A percentile compares a stretch with the other conserved stretches of the same genome.
These are phyloP conservation scores for Dendrocalamus sinicus DNA, from an alignment of 176 grass and related monocot species.

Conservation along the genomic window DNA sequence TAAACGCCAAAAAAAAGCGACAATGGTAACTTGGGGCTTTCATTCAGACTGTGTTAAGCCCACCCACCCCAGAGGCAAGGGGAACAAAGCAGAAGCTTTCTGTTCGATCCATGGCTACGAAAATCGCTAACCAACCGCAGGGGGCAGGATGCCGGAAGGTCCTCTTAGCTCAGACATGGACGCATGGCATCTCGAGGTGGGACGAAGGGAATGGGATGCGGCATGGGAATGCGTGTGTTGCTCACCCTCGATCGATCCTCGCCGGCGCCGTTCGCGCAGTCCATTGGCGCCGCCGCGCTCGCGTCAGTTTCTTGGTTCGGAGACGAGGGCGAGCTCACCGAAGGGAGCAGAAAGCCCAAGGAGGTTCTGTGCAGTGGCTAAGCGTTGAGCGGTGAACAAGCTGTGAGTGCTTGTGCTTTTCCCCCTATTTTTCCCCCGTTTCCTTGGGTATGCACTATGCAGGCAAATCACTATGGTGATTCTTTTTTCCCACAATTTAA, in stretches of 20 bases:
- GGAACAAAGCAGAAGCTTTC: neutral
- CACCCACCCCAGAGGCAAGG: neutral
- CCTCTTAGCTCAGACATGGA: constrained; percentile 16
- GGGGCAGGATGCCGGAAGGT: neutral
- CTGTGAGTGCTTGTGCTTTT: no score
- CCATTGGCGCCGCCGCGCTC: constrained; percentile 16
- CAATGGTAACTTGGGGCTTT: neutral
- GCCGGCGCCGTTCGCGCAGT: neutral
- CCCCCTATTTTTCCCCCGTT: no score
- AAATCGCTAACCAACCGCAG: neutral
- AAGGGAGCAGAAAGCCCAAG: neutral
- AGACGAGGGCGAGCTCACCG: constrained; percentile 24
- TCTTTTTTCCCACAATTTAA: neutral
- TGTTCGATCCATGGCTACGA: neutral
- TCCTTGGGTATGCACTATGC: no score
- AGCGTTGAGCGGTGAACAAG: no score
- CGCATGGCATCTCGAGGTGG: neutral
- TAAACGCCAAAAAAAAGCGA: neutral
- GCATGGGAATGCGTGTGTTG: neutral
- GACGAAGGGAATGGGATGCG: neutral
- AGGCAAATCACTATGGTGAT: no score
- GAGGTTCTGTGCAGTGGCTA: neutral
- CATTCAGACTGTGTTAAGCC: neutral
- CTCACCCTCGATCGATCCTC: constrained; percentile 43
- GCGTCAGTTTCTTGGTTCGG: neutral